A percentile compares a stretch with the other conserved stretches of the same genome.
Evolutionary conservation across 2,329 filamentous ascomycete species (phyloP).

Genomic region (Zymoseptoria crescenta): DNA sequence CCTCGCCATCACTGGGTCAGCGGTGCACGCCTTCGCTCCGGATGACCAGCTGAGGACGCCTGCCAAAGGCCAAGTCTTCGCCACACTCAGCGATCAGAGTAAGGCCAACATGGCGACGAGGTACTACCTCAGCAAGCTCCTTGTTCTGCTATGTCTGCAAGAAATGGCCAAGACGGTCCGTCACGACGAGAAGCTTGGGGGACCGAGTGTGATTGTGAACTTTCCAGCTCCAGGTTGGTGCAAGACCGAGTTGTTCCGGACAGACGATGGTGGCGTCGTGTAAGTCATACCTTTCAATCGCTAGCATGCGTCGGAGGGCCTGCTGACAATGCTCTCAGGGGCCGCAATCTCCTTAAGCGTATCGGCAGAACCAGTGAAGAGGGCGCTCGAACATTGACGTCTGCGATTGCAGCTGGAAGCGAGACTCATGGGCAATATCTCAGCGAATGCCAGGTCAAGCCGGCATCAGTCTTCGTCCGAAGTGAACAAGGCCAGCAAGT

Average conservation of each 20-base stretch:
- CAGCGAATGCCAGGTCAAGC: constrained; percentile 27
- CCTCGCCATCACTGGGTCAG: constrained; percentile 33
- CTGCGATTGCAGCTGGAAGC: constrained; percentile 24
- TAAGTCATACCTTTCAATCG: not conserved
- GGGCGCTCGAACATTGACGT: constrained; percentile 33
- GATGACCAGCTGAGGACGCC: constrained; percentile 41
- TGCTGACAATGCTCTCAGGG: not conserved
- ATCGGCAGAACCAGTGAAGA: constrained; percentile 31
- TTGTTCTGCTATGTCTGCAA: constrained; percentile 15
- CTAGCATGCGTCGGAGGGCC: not conserved
- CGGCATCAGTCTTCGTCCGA: constrained; percentile 24
- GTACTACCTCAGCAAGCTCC: constrained; percentile 18
- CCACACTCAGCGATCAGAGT: constrained; percentile 8
- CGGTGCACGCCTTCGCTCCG: constrained; percentile 38
- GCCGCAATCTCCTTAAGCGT: constrained; percentile 12
- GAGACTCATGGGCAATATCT: constrained; percentile 36
- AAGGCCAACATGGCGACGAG: constrained; percentile 8
- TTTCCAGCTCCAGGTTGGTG: constrained; percentile 45
- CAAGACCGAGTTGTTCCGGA: constrained; percentile 35
- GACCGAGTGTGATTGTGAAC: constrained; percentile 38
- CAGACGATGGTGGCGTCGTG: constrained; percentile 11
- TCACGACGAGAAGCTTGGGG: not conserved
- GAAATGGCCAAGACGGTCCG: constrained; percentile 7
- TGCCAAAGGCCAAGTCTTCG: constrained; percentile 2
- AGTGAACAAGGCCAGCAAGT: constrained; percentile 28